These are phyloP conservation scores for Ceratocystis harringtonii DNA, from an alignment of 2,329 filamentous ascomycete species.

Conservation along the genomic window DNA sequence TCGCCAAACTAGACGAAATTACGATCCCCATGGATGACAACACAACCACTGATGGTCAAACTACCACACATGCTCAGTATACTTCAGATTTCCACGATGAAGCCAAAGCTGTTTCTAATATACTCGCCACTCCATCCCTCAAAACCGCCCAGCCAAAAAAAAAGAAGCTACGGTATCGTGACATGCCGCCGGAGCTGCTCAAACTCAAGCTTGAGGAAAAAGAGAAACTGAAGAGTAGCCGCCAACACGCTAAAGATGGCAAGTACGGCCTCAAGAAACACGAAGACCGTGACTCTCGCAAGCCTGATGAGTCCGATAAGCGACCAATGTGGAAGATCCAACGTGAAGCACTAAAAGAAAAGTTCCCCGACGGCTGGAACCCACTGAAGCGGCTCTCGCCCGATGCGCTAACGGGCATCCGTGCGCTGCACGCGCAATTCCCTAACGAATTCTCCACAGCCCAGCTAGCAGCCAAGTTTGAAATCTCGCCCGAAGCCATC, in stretches of 20 bases:
- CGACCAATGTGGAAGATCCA: constrained; percentile 53
- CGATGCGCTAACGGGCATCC: constrained; percentile 80
- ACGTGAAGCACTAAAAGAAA: constrained; percentile 57
- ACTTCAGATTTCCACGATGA: background rate
- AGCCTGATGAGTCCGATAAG: constrained; percentile 6
- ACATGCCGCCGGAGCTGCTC: background rate
- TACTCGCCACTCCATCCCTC: constrained; percentile 6
- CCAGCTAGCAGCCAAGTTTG: constrained; percentile 61
- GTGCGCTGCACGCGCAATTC: constrained; percentile 62
- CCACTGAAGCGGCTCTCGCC: constrained; percentile 80
- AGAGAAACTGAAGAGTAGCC: background rate
- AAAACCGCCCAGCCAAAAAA: constrained; percentile 6
- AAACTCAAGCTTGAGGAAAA: background rate
- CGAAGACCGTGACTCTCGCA: background rate
- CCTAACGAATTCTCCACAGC: constrained; percentile 62
- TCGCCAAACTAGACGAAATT: background rate
- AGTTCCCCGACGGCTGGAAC: constrained; percentile 69
- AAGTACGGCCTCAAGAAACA: background rate
- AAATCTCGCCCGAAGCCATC: constrained; percentile 76
- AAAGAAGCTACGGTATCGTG: constrained; percentile 9
- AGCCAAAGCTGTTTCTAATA: background rate
- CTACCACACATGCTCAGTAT: background rate
- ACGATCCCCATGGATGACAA: background rate
- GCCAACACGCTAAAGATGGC: background rate
- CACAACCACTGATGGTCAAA: background rate